Evolutionary conservation across 2,329 filamentous ascomycete genomes (phyloP), one percentile per base, ranked within the genome.

Genomic region (Tolypocladium tundrense): DNA sequence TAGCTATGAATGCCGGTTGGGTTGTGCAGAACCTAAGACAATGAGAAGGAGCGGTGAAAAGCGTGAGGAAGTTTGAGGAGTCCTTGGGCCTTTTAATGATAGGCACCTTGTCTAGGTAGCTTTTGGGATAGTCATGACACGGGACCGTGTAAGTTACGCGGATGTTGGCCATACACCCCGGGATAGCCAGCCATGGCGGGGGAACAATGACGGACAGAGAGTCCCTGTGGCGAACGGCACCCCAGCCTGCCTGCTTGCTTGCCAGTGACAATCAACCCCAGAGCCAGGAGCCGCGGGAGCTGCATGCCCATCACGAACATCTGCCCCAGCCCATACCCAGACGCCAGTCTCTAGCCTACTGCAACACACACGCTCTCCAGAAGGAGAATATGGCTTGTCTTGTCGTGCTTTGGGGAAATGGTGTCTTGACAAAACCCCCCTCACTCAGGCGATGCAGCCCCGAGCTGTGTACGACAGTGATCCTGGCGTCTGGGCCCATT

Each of bases 1-100:
- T 62, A 61, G 59, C 59, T 63, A 66, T 64, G 64, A 64, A 65
- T 63, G 64, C 61, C 64, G 61, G 65, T 66, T 63, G 61, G 67
- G 73, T 76, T 65, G 74, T 64, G 74, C 73, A 76, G 70, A 70
- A 65, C 65, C 71, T 74, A 72, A 77, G 74, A 75, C 74, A 75
- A 69, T 67, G 68, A 69, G 66, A 70, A 66, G 65, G 65, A 68
- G 66, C 66, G 70, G 71, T 66, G 69, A 67, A 67, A 64, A 68
- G 65, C 61, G 67, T 63, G 66, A 65, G 62, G 67, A 65, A 67
- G 65, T 60, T 66, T 64, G 66, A 67, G 62, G 65, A 63, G 59
- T 62, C 66, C 65, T 60, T 59, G 61, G 65, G 62, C 58, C 58
- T 41, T 59, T 69, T 67, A 59, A 62, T 60, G 57, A 59, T 21